Conservation (phyloP, 225 moss, liverwort and hornwort genomes). For the Physcomitrellopsis africana region DNA sequence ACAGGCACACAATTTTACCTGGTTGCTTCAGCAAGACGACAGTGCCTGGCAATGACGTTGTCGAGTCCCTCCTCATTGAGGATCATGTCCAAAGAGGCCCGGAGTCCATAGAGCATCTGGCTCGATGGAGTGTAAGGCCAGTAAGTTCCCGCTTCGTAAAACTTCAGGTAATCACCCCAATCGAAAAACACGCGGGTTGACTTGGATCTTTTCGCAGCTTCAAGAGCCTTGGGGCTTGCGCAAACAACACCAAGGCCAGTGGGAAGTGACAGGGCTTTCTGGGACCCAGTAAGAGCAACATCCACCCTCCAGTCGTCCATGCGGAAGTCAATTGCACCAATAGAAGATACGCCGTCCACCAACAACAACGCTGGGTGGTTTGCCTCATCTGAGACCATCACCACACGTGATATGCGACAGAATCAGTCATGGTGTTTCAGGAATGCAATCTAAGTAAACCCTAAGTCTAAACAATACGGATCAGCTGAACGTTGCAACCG, state of each 20-base stretch:
- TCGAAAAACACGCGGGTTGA: constrained; percentile 80
- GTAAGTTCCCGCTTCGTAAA: constrained; percentile 69
- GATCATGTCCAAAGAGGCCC: constrained; percentile 81
- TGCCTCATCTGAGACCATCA: constrained; percentile 58
- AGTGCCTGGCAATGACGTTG: constrained; percentile 84
- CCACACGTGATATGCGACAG: not conserved
- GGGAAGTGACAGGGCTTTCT: constrained; percentile 86
- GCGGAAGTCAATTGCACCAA: constrained; percentile 91
- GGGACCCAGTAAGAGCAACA: constrained; percentile 89
- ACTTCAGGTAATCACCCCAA: constrained; percentile 85
- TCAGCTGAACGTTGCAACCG: not conserved
- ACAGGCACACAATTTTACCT: constrained; percentile 43
- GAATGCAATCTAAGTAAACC: not conserved
- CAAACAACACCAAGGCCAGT: constrained; percentile 91
- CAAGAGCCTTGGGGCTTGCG: constrained; percentile 83
- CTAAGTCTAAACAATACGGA: not conserved
- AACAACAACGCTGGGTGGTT: constrained; percentile 82
- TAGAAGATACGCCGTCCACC: constrained; percentile 92
- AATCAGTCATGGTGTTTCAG: no score
- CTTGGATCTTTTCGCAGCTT: constrained; percentile 73
- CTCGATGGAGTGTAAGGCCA: constrained; percentile 98
- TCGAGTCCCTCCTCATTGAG: constrained; percentile 80
- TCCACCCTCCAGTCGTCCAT: constrained; percentile 97
- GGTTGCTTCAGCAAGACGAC: constrained; percentile 81
- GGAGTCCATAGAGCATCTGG: constrained; percentile 86